Conservation (phyloP, 768 basidiomycete species). For the Mycena maculata region DNA sequence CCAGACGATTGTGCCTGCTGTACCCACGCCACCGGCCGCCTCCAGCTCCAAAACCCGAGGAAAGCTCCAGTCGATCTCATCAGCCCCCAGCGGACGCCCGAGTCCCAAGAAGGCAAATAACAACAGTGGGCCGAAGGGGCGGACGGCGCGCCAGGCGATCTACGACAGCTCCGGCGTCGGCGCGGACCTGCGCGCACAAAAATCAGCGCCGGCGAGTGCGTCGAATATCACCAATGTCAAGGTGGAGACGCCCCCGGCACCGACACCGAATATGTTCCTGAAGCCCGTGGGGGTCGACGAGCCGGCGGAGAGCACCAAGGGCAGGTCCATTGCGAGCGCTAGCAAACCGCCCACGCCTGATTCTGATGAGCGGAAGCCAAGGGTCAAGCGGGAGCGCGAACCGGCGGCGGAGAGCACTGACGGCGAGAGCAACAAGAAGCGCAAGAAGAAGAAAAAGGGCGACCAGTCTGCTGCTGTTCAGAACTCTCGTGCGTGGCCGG, state of each 20-base stretch:
- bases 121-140: conserved; percentile 43
- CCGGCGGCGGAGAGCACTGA: conserved; percentile 35
- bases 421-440: conserved; percentile 40
- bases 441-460: conserved; percentile 53
- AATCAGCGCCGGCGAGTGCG: conserved; percentile 1
- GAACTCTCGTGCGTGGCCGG: background rate
- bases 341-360: background rate
- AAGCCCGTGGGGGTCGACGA: conserved; percentile 71
- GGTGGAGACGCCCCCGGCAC: conserved; percentile 14
- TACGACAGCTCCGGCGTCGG: conserved; percentile 62
- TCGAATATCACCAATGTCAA: too few relatives aligned
- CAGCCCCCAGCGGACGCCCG: conserved; percentile 1
- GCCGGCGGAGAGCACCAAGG: conserved; percentile 44
- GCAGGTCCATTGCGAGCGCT: background rate
- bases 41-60: conserved; percentile 14
- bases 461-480: conserved; percentile 20
- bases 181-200: conserved; percentile 56
- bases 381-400: conserved; percentile 46
- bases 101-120: conserved; percentile 36
- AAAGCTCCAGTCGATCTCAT: conserved; percentile 9
- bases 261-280: conserved; percentile 51
- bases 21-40: background rate
- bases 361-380: conserved; percentile 38
- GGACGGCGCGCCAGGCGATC: conserved; percentile 58
- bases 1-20: background rate